These are phyloP conservation scores for Fraxinus xanthoxyloides DNA, from an alignment of 305 asterid genomes.

Conservation along the genomic window DNA sequence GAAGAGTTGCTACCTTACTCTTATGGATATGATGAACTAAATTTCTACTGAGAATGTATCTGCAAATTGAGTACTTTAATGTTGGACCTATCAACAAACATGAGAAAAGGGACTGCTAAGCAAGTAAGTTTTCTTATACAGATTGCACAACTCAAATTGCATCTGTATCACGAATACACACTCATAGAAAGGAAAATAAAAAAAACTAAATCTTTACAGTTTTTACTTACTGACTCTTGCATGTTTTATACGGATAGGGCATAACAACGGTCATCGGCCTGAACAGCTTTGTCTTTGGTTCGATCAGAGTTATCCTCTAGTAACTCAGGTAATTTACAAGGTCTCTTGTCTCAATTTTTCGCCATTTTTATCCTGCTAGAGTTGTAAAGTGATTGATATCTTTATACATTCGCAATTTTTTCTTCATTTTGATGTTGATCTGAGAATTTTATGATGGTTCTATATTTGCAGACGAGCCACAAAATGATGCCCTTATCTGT, in stretches of 20 bases:
- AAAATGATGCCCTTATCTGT: not conserved
- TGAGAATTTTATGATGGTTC: not conserved
- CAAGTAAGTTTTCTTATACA: not conserved
- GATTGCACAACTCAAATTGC: not conserved
- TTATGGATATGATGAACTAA: slow-evolving; percentile 38
- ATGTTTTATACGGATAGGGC: not conserved
- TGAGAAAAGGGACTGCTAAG: not conserved
- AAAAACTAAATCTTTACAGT: not conserved
- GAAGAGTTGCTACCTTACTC: slow-evolving; percentile 80
- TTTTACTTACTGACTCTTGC: not conserved
- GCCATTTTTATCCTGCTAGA: not conserved
- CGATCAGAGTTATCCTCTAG: not conserved
- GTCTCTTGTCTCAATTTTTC: not conserved
- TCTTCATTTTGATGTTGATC: not conserved
- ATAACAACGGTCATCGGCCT: not conserved
- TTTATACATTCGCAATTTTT: not conserved
- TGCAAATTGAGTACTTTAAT: slow-evolving; percentile 15
- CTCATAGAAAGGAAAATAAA: not conserved
- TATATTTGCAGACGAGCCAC: slow-evolving; percentile 21
- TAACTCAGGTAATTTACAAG: not conserved
- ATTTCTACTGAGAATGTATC: slow-evolving; percentile 36
- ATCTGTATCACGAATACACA: not conserved
- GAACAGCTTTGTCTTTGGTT: not conserved
- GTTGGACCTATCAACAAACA: not conserved
- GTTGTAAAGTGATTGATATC: not conserved